Percentiles rank a stretch among this genome's conserved stretches.
phyloP scores from a whole-genome alignment of 805 yeast genomes.

The Yarrowia porcina region DNA sequence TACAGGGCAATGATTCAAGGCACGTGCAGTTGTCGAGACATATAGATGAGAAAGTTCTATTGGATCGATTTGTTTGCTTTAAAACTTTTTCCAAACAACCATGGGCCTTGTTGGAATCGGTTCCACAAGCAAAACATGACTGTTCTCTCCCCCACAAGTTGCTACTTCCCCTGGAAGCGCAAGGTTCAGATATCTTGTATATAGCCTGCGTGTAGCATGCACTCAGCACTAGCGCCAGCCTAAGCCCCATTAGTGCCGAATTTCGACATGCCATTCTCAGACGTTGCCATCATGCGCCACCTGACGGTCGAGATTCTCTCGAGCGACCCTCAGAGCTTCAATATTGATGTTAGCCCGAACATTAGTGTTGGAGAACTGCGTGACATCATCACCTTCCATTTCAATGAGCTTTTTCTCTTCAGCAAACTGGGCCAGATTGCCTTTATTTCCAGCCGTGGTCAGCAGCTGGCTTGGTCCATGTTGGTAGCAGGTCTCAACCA shows the following conservation, averaged over 20 bases:
- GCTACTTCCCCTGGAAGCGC: neutral
- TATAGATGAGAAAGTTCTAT: no score
- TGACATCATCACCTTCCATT: neutral
- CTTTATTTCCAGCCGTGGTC: neutral
- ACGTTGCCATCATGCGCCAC: neutral
- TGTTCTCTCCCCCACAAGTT: neutral
- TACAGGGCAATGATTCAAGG: neutral
- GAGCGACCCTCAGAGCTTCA: constrained; percentile 8
- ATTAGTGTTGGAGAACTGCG: neutral
- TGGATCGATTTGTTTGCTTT: neutral
- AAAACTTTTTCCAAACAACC: neutral
- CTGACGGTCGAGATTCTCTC: constrained; percentile 1
- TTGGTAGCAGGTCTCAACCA: constrained; percentile 8
- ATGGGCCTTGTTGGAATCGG: no score
- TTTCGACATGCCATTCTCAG: neutral
- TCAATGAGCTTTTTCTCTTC: constrained; percentile 1
- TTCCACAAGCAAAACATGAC: neutral
- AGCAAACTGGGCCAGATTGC: neutral
- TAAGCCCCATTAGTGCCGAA: neutral
- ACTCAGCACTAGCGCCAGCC: neutral
- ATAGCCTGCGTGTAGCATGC: neutral
- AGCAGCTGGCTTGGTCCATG: neutral
- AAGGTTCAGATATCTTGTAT: neutral
- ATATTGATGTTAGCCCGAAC: neutral
- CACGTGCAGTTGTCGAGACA: no score